A percentile compares a stretch with the other conserved stretches of the same genome.
Conservation (phyloP, 352 stramenopile species). For the Achlya hypogyna region DNA sequence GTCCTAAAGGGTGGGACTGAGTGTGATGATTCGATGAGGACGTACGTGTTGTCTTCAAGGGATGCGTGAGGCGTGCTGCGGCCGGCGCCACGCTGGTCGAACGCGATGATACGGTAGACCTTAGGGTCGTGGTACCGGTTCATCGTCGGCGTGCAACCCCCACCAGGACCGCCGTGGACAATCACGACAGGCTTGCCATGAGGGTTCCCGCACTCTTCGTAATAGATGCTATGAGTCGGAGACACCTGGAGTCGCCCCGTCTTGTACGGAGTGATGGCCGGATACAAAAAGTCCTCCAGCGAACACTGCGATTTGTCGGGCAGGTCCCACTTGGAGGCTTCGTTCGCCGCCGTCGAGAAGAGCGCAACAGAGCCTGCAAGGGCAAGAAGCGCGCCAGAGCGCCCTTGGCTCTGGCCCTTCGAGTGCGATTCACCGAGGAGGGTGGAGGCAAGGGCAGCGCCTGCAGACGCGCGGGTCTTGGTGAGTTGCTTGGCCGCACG, state of each 20-base stretch:
- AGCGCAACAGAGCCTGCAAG: neutral
- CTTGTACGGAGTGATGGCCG: conserved; percentile 73
- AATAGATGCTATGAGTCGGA: conserved; percentile 82
- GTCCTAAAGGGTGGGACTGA: conserved; percentile 33
- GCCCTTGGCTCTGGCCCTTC: neutral
- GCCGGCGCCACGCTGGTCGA: conserved; percentile 91
- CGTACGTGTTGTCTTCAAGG: conserved; percentile 82
- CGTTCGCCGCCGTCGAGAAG: neutral
- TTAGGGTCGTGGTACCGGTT: conserved; percentile 87
- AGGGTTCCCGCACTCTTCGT: conserved; percentile 83
- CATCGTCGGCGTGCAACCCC: conserved; percentile 82
- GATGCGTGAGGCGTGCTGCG: conserved; percentile 78
- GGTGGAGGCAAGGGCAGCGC: neutral
- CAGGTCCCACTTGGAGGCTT: conserved; percentile 12
- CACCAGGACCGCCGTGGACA: conserved; percentile 89
- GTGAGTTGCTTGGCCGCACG: neutral
- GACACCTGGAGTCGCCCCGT: conserved; percentile 74
- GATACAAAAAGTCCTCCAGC: conserved; percentile 70
- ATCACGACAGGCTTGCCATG: conserved; percentile 88
- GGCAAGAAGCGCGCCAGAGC: neutral
- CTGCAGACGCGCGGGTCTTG: neutral
- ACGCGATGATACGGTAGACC: conserved; percentile 87
- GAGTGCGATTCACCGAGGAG: neutral
- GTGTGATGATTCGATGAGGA: neutral
- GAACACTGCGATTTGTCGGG: conserved; percentile 10